These are phyloP conservation scores for Solioccasus polychromus DNA, from an alignment of 768 basidiomycete genomes.

Conservation along the genomic window DNA sequence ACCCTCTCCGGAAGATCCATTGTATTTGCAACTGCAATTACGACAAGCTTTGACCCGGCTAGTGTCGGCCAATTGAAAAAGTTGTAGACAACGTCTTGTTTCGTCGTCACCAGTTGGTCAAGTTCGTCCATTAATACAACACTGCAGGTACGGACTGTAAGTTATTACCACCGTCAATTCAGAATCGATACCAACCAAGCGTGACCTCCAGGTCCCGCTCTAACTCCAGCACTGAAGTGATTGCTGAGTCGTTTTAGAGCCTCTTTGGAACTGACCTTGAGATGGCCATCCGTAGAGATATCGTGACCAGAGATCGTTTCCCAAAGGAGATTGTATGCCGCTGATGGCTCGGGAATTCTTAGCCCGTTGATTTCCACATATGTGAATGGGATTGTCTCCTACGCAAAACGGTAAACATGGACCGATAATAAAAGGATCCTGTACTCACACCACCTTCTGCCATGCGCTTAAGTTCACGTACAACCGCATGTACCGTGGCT, in stretches of 20 bases:
- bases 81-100: constrained; percentile 98
- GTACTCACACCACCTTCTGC: constrained; percentile 70
- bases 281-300: constrained; percentile 54
- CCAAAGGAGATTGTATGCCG: constrained; percentile 91
- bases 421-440: background rate
- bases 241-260: constrained; percentile 74
- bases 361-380: constrained; percentile 99
- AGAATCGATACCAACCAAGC: constrained; percentile 64
- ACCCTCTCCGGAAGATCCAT: constrained; percentile 97
- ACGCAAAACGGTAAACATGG: background rate
- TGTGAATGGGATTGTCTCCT: constrained; percentile 94
- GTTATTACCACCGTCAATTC: background rate
- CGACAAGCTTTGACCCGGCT: constrained; percentile 82
- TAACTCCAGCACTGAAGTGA: constrained; percentile 68
- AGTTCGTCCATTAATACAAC: constrained; percentile 98
- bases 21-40: constrained; percentile 96
- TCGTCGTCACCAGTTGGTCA: constrained; percentile 92
- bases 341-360: constrained; percentile 87
- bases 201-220: constrained; percentile 75
- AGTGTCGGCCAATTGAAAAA: constrained; percentile 99
- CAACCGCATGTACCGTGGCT: constrained; percentile 92
- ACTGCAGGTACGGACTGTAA: constrained; percentile 38
- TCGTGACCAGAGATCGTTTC: constrained; percentile 86
- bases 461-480: constrained; percentile 87
- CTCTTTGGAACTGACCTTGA: constrained; percentile 73